Percentiles rank a stretch among this genome's conserved stretches.
Evolutionary conservation across 257 asterid species (phyloP).

Genomic region (Ligustrum vulgare): DNA sequence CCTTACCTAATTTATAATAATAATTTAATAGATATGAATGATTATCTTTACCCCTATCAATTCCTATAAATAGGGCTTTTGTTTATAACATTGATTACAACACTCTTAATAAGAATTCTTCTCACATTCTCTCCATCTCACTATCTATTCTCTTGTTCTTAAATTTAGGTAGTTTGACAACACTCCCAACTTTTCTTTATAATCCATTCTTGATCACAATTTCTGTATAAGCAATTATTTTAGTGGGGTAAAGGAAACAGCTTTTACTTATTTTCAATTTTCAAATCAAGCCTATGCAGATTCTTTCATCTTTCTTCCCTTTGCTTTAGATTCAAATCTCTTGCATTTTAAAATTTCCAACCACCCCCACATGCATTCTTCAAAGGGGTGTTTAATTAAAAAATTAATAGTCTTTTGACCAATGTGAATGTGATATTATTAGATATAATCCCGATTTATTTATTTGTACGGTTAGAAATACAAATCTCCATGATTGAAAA

Average conservation of each 20-base stretch:
- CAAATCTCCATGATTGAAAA: neutral
- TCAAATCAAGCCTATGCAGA: constrained; percentile 39
- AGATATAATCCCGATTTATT: neutral
- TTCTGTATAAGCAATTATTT: constrained; percentile 18
- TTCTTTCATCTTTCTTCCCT: constrained; percentile 23
- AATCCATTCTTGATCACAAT: constrained; percentile 32
- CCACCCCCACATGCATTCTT: constrained; percentile 44
- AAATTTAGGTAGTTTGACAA: too few relatives aligned
- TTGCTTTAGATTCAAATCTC: constrained; percentile 41
- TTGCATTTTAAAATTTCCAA: constrained; percentile 22
- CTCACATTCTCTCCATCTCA: too few relatives aligned
- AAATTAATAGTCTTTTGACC: constrained; percentile 28
- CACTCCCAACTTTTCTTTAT: constrained; percentile 13
- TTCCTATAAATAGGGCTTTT: too few relatives aligned
- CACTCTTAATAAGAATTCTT: too few relatives aligned
- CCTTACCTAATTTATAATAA: too few relatives aligned
- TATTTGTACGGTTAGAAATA: neutral
- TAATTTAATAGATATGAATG: too few relatives aligned
- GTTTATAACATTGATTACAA: too few relatives aligned
- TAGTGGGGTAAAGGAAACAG: constrained; percentile 22
- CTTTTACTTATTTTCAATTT: constrained; percentile 27
- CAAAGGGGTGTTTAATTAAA: constrained; percentile 25
- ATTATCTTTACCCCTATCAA: too few relatives aligned
- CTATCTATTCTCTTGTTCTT: too few relatives aligned
- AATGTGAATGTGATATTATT: constrained; percentile 17